Evolutionary conservation across 495 filamentous ascomycete species (phyloP).

Genomic region (Polyplosphaeria fusca): DNA sequence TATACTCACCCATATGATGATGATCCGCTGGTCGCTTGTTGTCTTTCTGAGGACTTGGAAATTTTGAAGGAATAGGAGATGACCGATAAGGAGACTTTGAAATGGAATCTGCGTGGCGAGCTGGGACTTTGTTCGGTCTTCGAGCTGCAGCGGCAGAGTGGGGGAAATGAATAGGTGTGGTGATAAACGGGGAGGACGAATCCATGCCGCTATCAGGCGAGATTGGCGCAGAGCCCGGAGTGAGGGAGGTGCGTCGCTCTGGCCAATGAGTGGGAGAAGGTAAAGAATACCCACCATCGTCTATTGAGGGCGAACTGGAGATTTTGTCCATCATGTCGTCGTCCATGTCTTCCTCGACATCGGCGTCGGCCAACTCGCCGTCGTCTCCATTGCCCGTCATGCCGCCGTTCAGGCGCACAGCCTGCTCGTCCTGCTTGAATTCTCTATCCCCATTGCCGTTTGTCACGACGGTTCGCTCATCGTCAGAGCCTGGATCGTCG

Average conservation of each 20-base stretch:
- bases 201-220: constrained; percentile 8
- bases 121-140: constrained; percentile 16
- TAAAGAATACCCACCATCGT: constrained; percentile 79
- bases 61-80: constrained; percentile 48
- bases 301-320: constrained; percentile 95
- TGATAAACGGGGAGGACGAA: constrained; percentile 44
- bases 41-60: constrained; percentile 29
- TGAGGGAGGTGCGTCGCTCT: constrained; percentile 35
- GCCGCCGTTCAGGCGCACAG: constrained; percentile 30
- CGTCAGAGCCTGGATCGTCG: constrained; percentile 42
- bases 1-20: constrained; percentile 65
- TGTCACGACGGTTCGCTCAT: constrained; percentile 30
- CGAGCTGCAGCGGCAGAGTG: constrained; percentile 18
- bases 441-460: constrained; percentile 27
- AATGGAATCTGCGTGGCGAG: constrained; percentile 35
- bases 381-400: constrained; percentile 21
- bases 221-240: constrained; percentile 23
- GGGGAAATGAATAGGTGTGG: constrained; percentile 40
- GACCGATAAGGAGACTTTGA: constrained; percentile 56
- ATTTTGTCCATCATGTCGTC: constrained; percentile 95
- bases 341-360: constrained; percentile 63
- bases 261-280: constrained; percentile 33
- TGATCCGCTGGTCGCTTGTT: constrained; percentile 39
- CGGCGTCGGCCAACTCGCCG: constrained; percentile 66
- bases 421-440: constrained; percentile 25